Evolutionary conservation across 371 early-diverging fungal species (phyloP).

Genomic region (Caulochytrium protostelioides): DNA sequence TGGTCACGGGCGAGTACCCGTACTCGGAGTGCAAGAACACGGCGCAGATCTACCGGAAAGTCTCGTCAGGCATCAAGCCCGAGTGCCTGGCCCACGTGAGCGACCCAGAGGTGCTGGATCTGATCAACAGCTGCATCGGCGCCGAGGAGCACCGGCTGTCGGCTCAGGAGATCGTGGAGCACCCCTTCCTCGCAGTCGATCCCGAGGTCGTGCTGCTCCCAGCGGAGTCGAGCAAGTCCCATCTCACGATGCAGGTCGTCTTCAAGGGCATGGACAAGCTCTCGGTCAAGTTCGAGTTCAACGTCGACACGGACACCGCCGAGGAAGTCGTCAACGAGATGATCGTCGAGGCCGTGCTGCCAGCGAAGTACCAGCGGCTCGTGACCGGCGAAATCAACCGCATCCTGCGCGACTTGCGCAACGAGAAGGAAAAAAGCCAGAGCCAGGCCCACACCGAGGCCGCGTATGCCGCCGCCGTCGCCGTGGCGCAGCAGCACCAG

Average conservation of each 20-base stretch:
- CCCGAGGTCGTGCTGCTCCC: slow-evolving; percentile 46
- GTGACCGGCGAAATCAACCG: slow-evolving; percentile 68
- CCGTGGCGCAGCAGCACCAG: no score
- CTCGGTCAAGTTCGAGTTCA: slow-evolving; percentile 73
- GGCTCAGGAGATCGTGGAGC: slow-evolving; percentile 52
- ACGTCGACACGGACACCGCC: slow-evolving; percentile 65
- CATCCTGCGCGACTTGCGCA: slow-evolving; percentile 48
- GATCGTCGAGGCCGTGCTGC: slow-evolving; percentile 60
- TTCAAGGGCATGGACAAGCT: slow-evolving; percentile 57
- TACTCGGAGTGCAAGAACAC: slow-evolving; percentile 68
- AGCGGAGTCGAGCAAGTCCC: slow-evolving; percentile 34
- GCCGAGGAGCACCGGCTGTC: slow-evolving; percentile 45
- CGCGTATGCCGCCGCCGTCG: no score
- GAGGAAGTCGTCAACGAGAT: slow-evolving; percentile 78
- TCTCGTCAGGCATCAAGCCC: slow-evolving; percentile 54
- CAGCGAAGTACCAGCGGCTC: slow-evolving; percentile 43
- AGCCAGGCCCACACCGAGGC: slow-evolving; percentile 6
- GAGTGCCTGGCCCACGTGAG: slow-evolving; percentile 43
- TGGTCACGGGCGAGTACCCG: slow-evolving; percentile 69
- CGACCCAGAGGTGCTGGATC: slow-evolving; percentile 45
- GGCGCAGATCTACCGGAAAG: slow-evolving; percentile 57
- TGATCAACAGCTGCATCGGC: slow-evolving; percentile 55
- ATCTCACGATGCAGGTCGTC: slow-evolving; percentile 51
- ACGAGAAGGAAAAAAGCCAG: slow-evolving; percentile 7
- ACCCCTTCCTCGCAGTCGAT: slow-evolving; percentile 58